Evolutionary conservation across 148 eudicot genomes (phyloP).

Genomic region (Drosera capensis): DNA sequence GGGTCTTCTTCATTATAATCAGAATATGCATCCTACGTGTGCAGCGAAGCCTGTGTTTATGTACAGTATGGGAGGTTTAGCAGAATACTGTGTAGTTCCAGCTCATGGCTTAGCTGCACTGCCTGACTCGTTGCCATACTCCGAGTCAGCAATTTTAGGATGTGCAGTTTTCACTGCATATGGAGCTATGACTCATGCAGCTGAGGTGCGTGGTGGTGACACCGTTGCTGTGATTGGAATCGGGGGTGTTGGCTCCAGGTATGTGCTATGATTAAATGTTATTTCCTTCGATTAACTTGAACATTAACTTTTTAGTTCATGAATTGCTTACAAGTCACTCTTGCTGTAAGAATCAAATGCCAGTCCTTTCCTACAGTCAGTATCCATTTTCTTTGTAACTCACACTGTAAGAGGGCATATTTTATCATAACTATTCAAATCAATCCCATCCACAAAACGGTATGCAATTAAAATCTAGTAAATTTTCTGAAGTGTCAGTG

Average conservation of each 20-base stretch:
- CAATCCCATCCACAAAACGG: too few relatives aligned
- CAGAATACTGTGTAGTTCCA: conserved; percentile 89
- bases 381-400: too few relatives aligned
- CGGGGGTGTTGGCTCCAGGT: conserved; percentile 99
- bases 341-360: neutral
- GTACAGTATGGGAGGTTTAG: conserved; percentile 99
- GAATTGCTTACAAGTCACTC: neutral
- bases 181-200: conserved; percentile 99
- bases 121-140: conserved; percentile 78
- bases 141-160: conserved; percentile 91
- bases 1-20: neutral
- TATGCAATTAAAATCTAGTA: too few relatives aligned
- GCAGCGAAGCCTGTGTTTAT: conserved; percentile 93
- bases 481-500: too few relatives aligned
- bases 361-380: too few relatives aligned
- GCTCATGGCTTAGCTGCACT: conserved; percentile 71
- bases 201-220: conserved; percentile 86
- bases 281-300: neutral
- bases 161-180: conserved; percentile 99
- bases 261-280: conserved; percentile 3
- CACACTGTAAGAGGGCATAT: too few relatives aligned
- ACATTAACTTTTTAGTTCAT: neutral
- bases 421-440: too few relatives aligned
- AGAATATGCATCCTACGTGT: conserved; percentile 3
- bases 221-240: conserved; percentile 90